Base-by-base conservation (phyloP, 441 rosid species). In the Erodium chrysanthum region DNA sequence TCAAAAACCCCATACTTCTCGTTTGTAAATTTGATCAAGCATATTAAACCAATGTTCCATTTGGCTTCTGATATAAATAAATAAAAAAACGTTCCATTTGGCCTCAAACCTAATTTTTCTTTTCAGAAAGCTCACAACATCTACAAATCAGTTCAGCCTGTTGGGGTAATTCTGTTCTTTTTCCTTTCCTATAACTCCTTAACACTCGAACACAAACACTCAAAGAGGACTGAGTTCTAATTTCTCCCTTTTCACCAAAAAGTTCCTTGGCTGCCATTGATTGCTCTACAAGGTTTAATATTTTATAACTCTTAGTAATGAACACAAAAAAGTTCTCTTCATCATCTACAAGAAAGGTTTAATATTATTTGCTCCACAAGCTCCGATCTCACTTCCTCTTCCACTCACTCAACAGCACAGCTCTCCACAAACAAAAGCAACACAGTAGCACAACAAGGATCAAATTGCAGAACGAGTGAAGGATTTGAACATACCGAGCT, bases 401-500 rank as follows among this genome's bases (percentile, higher is more conserved):
- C 33, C 33, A 29, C 33, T 29, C 33, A 29, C 4, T 29, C 33
- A 29, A 29, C 33, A 29, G 4, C 33, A 29, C 60, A 54, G 20
- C 59, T 52, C 7, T 21, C 60, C 60, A 54, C 4, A 54, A 54
- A 54, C 60, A 54, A 54, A 54, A 54, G 7, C 12, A 20, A 54
- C 59, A 5, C 29, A n/a, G n/a, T n/a, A 7, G 15, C 58, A 18
- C 20, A 52, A 52, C 59, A 52, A 52, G 11, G 22, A 52, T 18
- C 23, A 52, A 52, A 17, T 52, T 52, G 22, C 58, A 27, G 29
- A 27, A 27, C 3, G 29, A 27, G 29, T 27, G 18, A 18, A 50
- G 58, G 59, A 52, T 25, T 27, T 25, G 1, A 42, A 68, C 83
- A 70, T 64, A 82, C 85, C 83, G 66, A 61, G 78, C 72, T 50